Conservation (phyloP, 495 filamentous ascomycete genomes). For the Penicillium roqueforti region DNA sequence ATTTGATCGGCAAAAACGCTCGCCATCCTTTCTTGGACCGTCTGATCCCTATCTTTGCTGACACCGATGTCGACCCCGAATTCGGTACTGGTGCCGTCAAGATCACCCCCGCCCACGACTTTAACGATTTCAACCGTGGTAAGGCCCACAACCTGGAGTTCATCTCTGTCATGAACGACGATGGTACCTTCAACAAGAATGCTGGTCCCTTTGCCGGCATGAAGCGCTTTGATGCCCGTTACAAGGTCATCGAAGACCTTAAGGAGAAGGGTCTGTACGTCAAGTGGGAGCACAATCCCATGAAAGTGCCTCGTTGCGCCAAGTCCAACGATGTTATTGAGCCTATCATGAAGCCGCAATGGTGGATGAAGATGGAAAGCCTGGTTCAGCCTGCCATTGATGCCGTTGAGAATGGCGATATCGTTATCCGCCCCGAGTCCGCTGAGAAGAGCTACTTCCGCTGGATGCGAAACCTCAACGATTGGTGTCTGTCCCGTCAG, state of each 20-base stretch:
- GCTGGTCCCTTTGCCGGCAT: conserved; percentile 59
- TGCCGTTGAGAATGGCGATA: conserved; percentile 61
- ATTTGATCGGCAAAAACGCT: conserved; percentile 67
- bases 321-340: conserved; percentile 81
- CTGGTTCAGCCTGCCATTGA: conserved; percentile 58
- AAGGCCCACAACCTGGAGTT: conserved; percentile 59
- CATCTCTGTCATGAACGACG: conserved; percentile 50
- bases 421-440: conserved; percentile 67
- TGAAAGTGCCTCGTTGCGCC: conserved; percentile 71
- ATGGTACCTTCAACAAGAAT: conserved; percentile 61
- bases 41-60: conserved; percentile 65
- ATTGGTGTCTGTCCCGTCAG: conserved; percentile 80
- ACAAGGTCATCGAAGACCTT: conserved; percentile 63
- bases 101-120: conserved; percentile 75
- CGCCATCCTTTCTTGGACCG: conserved; percentile 67
- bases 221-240: conserved; percentile 75
- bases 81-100: conserved; percentile 81
- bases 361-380: conserved; percentile 67
- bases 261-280: conserved; percentile 69
- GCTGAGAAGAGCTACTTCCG: conserved; percentile 66
- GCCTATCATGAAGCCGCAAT: conserved; percentile 74
- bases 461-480: conserved; percentile 71
- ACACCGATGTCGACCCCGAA: conserved; percentile 64
- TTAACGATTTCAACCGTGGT: conserved; percentile 72
- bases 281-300: conserved; percentile 73